Conservation (phyloP, 2,329 filamentous ascomycete genomes). For the Fusarium sublunatum region DNA sequence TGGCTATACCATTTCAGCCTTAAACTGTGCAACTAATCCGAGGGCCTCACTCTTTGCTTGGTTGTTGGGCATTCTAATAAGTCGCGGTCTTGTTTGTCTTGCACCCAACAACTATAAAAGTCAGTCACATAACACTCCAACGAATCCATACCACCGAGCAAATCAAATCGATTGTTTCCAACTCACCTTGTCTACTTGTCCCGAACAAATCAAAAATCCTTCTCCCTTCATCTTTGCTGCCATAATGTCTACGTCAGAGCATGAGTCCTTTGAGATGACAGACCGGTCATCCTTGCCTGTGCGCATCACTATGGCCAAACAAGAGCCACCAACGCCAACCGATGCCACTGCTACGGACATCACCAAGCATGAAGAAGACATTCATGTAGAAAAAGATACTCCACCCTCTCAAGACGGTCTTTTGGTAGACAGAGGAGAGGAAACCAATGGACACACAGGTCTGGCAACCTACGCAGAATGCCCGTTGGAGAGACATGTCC, state of each 20-base stretch:
- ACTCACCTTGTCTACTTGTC: too few relatives aligned
- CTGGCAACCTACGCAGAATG: background rate
- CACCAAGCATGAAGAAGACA: background rate
- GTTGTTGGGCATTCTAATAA: background rate
- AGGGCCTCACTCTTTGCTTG: constrained; percentile 6
- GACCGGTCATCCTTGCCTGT: background rate
- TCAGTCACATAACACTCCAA: too few relatives aligned
- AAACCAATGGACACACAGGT: background rate
- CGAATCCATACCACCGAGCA: too few relatives aligned
- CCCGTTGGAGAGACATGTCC: constrained; percentile 24
- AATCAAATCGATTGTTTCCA: too few relatives aligned
- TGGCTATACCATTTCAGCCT: constrained; percentile 1
- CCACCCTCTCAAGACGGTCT: background rate
- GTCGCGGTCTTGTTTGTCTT: background rate
- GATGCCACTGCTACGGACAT: background rate
- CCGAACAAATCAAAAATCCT: background rate
- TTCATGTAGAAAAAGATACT: too few relatives aligned
- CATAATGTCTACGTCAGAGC: background rate
- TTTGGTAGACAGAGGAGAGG: background rate
- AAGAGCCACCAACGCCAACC: background rate
- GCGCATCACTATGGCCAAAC: background rate
- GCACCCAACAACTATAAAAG: constrained; percentile 2
- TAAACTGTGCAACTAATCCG: background rate
- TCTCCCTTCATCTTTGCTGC: background rate
- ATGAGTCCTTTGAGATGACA: background rate